Percentiles rank a stretch among this genome's conserved stretches.
Evolutionary conservation across 1,139 yeast species (phyloP).

Genomic region (Protomyces macrosporus): DNA sequence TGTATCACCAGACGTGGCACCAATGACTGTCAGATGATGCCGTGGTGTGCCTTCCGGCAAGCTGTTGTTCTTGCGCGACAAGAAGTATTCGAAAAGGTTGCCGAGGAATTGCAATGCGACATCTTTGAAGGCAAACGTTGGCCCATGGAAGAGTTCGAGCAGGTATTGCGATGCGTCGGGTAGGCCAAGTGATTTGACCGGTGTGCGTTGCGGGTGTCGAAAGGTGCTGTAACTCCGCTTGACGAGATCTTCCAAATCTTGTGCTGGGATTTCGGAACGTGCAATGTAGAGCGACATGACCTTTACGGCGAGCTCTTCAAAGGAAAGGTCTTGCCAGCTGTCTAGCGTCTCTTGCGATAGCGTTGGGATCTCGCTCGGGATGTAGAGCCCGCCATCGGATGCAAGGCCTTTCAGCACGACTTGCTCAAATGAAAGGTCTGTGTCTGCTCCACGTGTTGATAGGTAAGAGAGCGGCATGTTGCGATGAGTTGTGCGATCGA

Average conservation of each 20-base stretch:
- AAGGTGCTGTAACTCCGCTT: slow-evolving; percentile 79
- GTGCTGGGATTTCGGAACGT: slow-evolving; percentile 61
- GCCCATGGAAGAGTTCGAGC: slow-evolving; percentile 94
- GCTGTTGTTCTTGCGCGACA: slow-evolving; percentile 66
- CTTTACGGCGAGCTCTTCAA: slow-evolving; percentile 80
- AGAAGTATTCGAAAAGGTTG: slow-evolving; percentile 85
- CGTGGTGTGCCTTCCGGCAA: slow-evolving; percentile 53
- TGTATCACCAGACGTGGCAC: slow-evolving; percentile 98
- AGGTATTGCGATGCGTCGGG: slow-evolving; percentile 59
- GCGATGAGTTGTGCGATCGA: background rate
- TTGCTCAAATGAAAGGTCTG: slow-evolving; percentile 26
- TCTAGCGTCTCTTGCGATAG: slow-evolving; percentile 56
- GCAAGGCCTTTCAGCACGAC: slow-evolving; percentile 75
- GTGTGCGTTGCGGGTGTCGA: slow-evolving; percentile 81
- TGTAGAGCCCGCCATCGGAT: slow-evolving; percentile 89
- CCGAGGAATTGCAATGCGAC: slow-evolving; percentile 98
- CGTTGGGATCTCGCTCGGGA: slow-evolving; percentile 76
- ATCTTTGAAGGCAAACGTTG: slow-evolving; percentile 97
- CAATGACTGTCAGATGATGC: slow-evolving; percentile 88
- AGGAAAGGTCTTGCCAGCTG: slow-evolving; percentile 67
- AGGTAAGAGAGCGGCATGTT: slow-evolving; percentile 16
- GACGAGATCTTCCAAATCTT: slow-evolving; percentile 60
- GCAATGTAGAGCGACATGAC: slow-evolving; percentile 75
- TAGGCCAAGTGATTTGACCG: slow-evolving; percentile 55
- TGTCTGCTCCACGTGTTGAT: slow-evolving; percentile 29